Evolutionary conservation across 2,329 filamentous ascomycete species (phyloP).

Genomic region (Botrytis galanthina): DNA sequence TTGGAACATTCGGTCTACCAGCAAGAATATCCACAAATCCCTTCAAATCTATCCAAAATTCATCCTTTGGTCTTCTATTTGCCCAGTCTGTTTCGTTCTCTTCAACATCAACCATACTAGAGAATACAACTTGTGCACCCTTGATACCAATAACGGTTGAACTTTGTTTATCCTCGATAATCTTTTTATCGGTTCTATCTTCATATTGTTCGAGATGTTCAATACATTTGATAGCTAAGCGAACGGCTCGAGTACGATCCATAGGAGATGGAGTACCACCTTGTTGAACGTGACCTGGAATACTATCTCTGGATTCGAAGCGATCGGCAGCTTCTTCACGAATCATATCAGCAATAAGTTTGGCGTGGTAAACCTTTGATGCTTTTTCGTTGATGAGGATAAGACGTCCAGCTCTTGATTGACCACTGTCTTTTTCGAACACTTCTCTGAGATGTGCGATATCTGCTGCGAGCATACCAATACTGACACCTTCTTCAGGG

Average conservation of each 20-base stretch:
- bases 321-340: constrained; percentile 86
- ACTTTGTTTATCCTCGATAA: constrained; percentile 71
- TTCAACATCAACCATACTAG: constrained; percentile 76
- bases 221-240: constrained; percentile 91
- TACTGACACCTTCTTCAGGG: constrained; percentile 90
- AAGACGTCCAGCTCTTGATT: constrained; percentile 85
- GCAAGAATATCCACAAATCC: constrained; percentile 80
- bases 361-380: constrained; percentile 84
- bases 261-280: constrained; percentile 90
- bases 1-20: constrained; percentile 56
- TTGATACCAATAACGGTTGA: constrained; percentile 87
- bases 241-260: constrained; percentile 89
- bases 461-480: constrained; percentile 88
- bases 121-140: constrained; percentile 86
- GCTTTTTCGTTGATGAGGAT: constrained; percentile 97
- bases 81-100: constrained; percentile 88
- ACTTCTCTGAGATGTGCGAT: constrained; percentile 85
- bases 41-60: constrained; percentile 83
- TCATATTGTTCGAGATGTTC: constrained; percentile 82
- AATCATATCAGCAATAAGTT: constrained; percentile 94
- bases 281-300: constrained; percentile 92
- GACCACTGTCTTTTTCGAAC: constrained; percentile 81
- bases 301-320: constrained; percentile 89
- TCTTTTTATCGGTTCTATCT: constrained; percentile 61
- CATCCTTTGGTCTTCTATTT: constrained; percentile 76